Conservation (phyloP, 352 stramenopile species). For the Peronospora farinosa region DNA sequence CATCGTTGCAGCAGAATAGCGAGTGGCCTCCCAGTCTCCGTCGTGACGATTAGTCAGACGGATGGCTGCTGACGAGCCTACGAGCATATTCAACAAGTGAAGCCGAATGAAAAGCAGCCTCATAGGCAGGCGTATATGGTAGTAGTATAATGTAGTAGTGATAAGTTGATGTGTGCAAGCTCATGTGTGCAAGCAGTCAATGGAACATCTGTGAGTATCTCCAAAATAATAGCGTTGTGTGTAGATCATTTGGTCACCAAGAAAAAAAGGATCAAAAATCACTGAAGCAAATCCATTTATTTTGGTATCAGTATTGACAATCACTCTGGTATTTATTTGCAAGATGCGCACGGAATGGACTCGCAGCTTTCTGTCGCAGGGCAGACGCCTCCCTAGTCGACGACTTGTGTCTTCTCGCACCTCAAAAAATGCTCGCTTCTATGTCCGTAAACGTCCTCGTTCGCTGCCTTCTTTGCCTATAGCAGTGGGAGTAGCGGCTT, state of each 20-base stretch:
- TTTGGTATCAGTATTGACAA: conserved; percentile 2
- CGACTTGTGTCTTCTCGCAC: not conserved
- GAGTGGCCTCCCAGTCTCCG: conserved; percentile 32
- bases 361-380: conserved; percentile 10
- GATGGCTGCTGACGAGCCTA: conserved; percentile 3
- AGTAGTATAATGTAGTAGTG: conserved; percentile 13
- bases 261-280: too few species aligned
- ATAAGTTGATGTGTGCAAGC: conserved; percentile 4
- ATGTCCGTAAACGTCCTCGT: conserved; percentile 11
- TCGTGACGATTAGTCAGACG: conserved; percentile 14
- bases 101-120: conserved; percentile 16
- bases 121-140: conserved; percentile 10
- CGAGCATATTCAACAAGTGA: conserved; percentile 23
- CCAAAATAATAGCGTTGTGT: too few species aligned
- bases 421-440: not conserved
- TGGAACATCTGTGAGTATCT: conserved; percentile 1
- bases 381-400: conserved; percentile 3
- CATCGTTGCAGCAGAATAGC: conserved; percentile 51
- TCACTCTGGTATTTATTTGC: conserved; percentile 8
- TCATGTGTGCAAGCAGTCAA: conserved; percentile 1
- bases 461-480: conserved; percentile 18
- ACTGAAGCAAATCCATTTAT: not conserved
- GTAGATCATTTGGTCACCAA: too few species aligned
- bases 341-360: conserved; percentile 9
- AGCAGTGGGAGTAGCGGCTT: conserved; percentile 8